Conservation (phyloP, 164 flowering plant species). For the Dillenia turbinata region DNA sequence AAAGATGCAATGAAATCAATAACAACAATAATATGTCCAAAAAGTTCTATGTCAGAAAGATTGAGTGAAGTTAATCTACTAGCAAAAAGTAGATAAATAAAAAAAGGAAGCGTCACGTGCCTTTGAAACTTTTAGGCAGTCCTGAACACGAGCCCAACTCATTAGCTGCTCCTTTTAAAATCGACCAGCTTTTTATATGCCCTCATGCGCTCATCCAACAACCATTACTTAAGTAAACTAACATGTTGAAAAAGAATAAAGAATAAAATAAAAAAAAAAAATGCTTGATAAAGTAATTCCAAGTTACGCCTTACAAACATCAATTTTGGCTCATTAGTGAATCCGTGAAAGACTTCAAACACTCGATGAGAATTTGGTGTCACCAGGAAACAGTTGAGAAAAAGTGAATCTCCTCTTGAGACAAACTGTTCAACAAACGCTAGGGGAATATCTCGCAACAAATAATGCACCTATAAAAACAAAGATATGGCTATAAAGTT, state of each 20-base stretch:
- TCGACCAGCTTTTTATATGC: constrained; percentile 56
- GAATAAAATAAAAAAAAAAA: constrained; percentile 3
- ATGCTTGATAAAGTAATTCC: neutral
- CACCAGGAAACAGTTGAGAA: constrained; percentile 54
- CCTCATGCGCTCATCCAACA: constrained; percentile 75
- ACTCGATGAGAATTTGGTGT: constrained; percentile 86
- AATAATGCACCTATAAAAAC: constrained; percentile 43
- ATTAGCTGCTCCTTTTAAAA: constrained; percentile 47
- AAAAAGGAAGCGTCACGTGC: constrained; percentile 32
- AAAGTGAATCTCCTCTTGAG: constrained; percentile 35
- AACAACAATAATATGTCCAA: neutral
- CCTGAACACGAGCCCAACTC: constrained; percentile 54
- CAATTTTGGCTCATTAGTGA: constrained; percentile 44
- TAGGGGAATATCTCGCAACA: constrained; percentile 52
- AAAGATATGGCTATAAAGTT: constrained; percentile 4
- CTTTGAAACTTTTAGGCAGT: constrained; percentile 69
- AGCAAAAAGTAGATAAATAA: neutral
- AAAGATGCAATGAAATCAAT: neutral
- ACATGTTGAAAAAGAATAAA: neutral
- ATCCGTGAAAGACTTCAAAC: constrained; percentile 39
- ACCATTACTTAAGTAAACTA: constrained; percentile 12
- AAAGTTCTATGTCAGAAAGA: neutral
- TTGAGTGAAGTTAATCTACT: no score
- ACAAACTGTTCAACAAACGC: constrained; percentile 30
- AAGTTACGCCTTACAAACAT: constrained; percentile 44